These are phyloP conservation scores for Lumnitzera littorea DNA, from an alignment of 345 rosid species.

Conservation along the genomic window DNA sequence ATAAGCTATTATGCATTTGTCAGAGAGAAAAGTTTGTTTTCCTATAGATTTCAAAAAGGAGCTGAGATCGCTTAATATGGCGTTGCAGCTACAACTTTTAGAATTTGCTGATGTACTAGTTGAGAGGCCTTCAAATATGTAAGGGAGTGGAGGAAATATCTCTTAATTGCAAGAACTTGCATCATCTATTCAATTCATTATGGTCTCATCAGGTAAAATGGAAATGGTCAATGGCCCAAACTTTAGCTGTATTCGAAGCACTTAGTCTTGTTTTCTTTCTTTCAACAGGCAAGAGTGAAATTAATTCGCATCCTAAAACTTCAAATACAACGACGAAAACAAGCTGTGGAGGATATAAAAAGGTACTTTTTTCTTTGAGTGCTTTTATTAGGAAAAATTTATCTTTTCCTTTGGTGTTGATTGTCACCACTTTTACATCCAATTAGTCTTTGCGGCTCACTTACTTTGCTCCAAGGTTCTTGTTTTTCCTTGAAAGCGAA, in stretches of 20 bases:
- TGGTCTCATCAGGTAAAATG: constrained; percentile 79
- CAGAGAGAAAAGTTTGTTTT: background rate
- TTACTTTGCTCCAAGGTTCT: too few relatives aligned
- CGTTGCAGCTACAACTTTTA: constrained; percentile 75
- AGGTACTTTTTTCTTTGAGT: constrained; percentile 31
- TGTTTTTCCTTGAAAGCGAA: too few relatives aligned
- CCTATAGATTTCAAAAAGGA: constrained; percentile 78
- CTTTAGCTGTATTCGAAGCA: background rate
- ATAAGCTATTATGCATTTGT: background rate
- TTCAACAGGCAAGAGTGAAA: constrained; percentile 77
- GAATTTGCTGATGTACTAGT: constrained; percentile 94
- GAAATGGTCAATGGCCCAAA: background rate
- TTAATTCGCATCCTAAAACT: constrained; percentile 82
- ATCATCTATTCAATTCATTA: constrained; percentile 87
- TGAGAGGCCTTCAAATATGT: constrained; percentile 97
- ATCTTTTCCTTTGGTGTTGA: too few relatives aligned
- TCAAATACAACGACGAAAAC: constrained; percentile 76
- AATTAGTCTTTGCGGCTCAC: too few relatives aligned
- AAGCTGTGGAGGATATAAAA: constrained; percentile 92
- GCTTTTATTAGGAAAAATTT: background rate
- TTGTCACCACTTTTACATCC: too few relatives aligned
- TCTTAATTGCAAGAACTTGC: constrained; percentile 90
- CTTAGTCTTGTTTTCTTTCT: background rate
- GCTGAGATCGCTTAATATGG: constrained; percentile 66
- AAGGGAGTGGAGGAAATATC: constrained; percentile 75